Evolutionary conservation across 352 stramenopile species (phyloP).

Genomic region (Phytopythium delawarense): DNA sequence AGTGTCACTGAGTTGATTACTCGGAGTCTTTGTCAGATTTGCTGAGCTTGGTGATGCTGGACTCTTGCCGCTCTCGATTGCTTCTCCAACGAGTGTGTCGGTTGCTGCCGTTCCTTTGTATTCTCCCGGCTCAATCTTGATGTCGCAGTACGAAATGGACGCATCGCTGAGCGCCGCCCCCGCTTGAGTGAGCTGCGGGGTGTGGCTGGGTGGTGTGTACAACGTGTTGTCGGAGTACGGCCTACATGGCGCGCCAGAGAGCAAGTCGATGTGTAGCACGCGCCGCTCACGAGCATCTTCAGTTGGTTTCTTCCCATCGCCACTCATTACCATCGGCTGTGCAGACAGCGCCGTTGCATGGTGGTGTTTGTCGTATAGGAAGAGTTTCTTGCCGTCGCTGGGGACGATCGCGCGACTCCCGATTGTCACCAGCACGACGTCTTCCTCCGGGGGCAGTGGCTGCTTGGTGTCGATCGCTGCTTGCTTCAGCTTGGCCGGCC

Average conservation of each 20-base stretch:
- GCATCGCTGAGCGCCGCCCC: conserved; percentile 30
- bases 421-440: conserved; percentile 75
- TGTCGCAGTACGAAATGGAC: conserved; percentile 65
- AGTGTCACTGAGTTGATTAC: conserved; percentile 14
- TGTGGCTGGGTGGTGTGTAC: conserved; percentile 56
- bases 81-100: conserved; percentile 2
- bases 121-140: conserved; percentile 36
- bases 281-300: conserved; percentile 17
- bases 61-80: conserved; percentile 1
- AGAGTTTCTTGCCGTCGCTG: conserved; percentile 75
- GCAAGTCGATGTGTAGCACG: conserved; percentile 64
- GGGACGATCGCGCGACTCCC: conserved; percentile 56
- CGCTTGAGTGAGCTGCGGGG: conserved; percentile 17
- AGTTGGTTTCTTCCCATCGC: conserved; percentile 9
- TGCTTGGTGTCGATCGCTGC: conserved; percentile 57
- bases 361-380: conserved; percentile 61
- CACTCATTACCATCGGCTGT: conserved; percentile 19
- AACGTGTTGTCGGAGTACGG: conserved; percentile 74
- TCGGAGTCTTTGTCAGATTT: conserved; percentile 1
- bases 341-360: conserved; percentile 17
- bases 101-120: conserved; percentile 4
- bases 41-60: conserved; percentile 14
- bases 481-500: conserved; percentile 61
- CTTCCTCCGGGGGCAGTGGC: conserved; percentile 52
- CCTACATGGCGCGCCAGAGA: conserved; percentile 54